A percentile compares a stretch with the other conserved stretches of the same genome.
Evolutionary conservation across 192 early-diverging fungal genomes (phyloP).

Genomic region (Ambispora gerdemannii): DNA sequence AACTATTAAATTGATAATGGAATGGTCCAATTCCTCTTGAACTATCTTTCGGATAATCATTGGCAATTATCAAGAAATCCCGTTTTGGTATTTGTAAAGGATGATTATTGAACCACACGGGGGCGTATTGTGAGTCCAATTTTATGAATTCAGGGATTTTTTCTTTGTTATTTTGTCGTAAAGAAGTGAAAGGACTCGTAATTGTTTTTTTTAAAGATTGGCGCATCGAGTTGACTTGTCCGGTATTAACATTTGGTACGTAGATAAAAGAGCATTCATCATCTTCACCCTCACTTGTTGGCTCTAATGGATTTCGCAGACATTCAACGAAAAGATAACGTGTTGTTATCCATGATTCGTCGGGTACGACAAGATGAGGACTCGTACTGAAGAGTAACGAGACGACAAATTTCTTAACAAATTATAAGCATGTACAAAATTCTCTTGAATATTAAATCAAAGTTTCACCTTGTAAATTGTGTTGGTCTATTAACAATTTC

Average conservation of each 20-base stretch:
- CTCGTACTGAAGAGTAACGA: too few species aligned
- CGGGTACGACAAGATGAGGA: constrained; percentile 38
- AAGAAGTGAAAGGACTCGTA: background rate
- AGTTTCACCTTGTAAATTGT: constrained; percentile 36
- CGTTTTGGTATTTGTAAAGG: constrained; percentile 27
- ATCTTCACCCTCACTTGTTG: background rate
- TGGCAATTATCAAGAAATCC: constrained; percentile 23
- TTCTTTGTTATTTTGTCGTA: background rate
- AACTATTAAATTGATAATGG: background rate
- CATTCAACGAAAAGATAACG: constrained; percentile 37
- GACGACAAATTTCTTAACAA: too few species aligned
- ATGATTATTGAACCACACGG: constrained; percentile 21
- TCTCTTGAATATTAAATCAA: too few species aligned
- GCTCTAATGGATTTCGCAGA: constrained; percentile 28
- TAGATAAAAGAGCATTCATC: background rate
- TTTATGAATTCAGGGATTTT: constrained; percentile 5
- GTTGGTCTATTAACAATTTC: constrained; percentile 46
- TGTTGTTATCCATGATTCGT: constrained; percentile 36
- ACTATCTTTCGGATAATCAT: background rate
- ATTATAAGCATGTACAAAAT: too few species aligned
- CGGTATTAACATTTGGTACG: background rate
- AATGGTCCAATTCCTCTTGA: constrained; percentile 6
- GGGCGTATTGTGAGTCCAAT: constrained; percentile 7
- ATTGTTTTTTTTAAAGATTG: background rate
- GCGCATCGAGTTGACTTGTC: background rate